phyloP scores from a whole-genome alignment of 495 filamentous ascomycete genomes.

The Tuber microsphaerosporum region DNA sequence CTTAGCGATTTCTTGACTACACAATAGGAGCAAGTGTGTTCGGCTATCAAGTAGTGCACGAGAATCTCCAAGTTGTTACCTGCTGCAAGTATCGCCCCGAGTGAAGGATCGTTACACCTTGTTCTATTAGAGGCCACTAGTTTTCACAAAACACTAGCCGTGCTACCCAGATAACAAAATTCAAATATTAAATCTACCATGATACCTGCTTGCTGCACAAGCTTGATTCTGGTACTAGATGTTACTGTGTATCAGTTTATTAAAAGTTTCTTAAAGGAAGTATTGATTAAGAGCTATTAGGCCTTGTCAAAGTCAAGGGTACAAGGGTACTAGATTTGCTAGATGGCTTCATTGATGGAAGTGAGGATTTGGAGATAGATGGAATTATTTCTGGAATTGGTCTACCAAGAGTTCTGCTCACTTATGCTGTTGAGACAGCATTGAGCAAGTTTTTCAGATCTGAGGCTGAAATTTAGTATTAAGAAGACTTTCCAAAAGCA shows the following conservation, averaged over 20 bases:
- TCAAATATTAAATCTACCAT: constrained; percentile 5
- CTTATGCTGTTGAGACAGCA: not conserved
- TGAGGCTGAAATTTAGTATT: not conserved
- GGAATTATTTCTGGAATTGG: constrained; percentile 4
- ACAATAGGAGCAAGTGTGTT: too few species aligned
- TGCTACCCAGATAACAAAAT: too few species aligned
- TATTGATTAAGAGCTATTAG: constrained; percentile 8
- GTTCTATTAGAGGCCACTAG: too few species aligned
- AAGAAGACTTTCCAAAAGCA: too few species aligned
- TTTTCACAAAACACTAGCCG: too few species aligned
- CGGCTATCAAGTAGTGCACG: too few species aligned
- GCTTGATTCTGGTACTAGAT: constrained; percentile 15
- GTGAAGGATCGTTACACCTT: too few species aligned
- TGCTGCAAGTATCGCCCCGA: too few species aligned
- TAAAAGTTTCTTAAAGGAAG: constrained; percentile 10
- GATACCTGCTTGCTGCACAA: constrained; percentile 13
- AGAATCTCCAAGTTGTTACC: too few species aligned
- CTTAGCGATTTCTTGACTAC: too few species aligned
- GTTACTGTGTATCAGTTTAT: constrained; percentile 12
- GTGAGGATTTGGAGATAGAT: not conserved
- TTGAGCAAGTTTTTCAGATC: constrained; percentile 7
- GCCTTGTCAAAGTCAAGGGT: not conserved
- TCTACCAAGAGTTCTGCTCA: not conserved
- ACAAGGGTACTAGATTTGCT: not conserved
- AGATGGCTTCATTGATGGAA: not conserved